Evolutionary conservation across 1,284 basidiomycete genomes (phyloP), one percentile per base, ranked within the genome.

Genomic region (Pseudomicrostroma phylloplanum): DNA sequence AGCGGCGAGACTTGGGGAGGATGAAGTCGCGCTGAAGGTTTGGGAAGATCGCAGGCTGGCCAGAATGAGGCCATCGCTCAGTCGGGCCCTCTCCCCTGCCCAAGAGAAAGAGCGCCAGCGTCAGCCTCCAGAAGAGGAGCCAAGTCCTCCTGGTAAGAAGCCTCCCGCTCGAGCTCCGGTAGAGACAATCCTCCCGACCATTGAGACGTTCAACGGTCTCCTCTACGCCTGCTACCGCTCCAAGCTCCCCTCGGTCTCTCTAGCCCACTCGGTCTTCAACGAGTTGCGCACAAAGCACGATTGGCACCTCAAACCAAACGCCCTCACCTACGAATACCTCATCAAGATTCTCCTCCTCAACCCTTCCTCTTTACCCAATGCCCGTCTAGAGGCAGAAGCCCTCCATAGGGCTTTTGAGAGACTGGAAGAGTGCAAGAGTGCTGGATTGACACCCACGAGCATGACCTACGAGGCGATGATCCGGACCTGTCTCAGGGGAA

Each of bases 161-260:
- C 4, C 30, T 3, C 30, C 30, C 30, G 4, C 30, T 36, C 30
- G 30, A 36, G 30, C 30, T 3, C 30, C 30, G 3, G 30, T 36
- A 36, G 30, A 36, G 30, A 48, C 12, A 12, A 21, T n/a, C 6
- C 43, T 48, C 12, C 51, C 51, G 3, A 54, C 51, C 51, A 25
- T 54, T 13, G 51, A 54, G 21, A 54, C 51, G 13, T 54, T 54
- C 51, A 54, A 54, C 51, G 51, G 21, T 15, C 51, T 54, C 51
- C 21, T 54, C 17, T 2, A 13, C 8, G n/a, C 51, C 21, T 54
- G 51, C 13, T 6, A 6, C 21, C n/a, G 21, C 6, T 25, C 13
- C 51, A 13, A 15, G 17, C 6, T 25, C 6, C 21, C 51, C 25
- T 26, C 51, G 19, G 26, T 15, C 17, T 17, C 25, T 8, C 51